Conservation (phyloP, 495 filamentous ascomycete genomes). For the Bryoglossum gracile region DNA sequence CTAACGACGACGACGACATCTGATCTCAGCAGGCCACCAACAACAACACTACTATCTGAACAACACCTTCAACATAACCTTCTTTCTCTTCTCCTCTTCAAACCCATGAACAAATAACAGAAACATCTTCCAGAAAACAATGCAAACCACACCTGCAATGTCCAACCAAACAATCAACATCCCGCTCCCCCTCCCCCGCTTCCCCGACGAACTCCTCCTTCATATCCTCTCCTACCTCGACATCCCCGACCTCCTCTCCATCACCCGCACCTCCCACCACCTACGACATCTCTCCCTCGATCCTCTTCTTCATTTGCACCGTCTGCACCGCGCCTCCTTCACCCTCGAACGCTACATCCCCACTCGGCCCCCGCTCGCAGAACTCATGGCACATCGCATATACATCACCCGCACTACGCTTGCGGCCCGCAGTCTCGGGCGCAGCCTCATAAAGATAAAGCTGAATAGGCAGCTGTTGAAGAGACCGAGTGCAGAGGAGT, state of each 20-base stretch:
- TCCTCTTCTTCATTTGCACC: constrained; percentile 47
- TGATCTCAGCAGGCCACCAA: not conserved
- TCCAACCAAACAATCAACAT: not conserved
- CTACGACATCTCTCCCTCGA: constrained; percentile 46
- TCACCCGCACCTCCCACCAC: constrained; percentile 49
- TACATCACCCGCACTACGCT: constrained; percentile 50
- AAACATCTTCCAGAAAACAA: no score
- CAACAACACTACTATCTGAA: not conserved
- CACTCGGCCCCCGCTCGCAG: constrained; percentile 43
- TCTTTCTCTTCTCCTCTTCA: not conserved
- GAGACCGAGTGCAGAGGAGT: constrained; percentile 22
- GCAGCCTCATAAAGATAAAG: constrained; percentile 35
- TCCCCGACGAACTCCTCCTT: constrained; percentile 51
- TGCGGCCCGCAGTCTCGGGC: constrained; percentile 44
- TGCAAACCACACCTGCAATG: not conserved
- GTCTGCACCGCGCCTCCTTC: constrained; percentile 43
- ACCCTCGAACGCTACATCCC: constrained; percentile 42
- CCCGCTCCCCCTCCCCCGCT: constrained; percentile 5
- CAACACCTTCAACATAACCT: constrained; percentile 1
- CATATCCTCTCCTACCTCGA: constrained; percentile 49
- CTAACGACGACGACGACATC: constrained; percentile 5
- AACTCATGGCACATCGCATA: constrained; percentile 46
- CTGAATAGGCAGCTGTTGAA: constrained; percentile 29
- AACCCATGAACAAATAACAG: no score
- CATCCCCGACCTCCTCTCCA: constrained; percentile 47